A percentile compares a stretch with the other conserved stretches of the same genome.
These are phyloP conservation scores for Salix viminalis DNA, from an alignment of 345 rosid genomes.

Conservation along the genomic window DNA sequence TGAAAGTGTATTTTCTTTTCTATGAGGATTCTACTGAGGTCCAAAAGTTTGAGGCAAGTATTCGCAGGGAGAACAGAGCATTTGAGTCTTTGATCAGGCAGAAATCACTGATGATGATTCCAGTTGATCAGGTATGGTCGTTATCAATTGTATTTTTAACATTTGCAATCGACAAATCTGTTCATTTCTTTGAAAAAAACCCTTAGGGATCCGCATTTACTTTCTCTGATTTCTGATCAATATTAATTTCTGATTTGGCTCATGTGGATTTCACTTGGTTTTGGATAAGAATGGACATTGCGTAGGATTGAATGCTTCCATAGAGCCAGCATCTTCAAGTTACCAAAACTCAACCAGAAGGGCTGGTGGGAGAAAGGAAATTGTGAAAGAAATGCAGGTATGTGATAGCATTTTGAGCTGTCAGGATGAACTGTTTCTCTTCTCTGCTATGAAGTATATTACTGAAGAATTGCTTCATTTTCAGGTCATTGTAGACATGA, in stretches of 20 bases:
- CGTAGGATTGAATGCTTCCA: constrained; percentile 47
- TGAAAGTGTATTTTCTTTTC: constrained; percentile 89
- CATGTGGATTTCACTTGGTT: constrained; percentile 9
- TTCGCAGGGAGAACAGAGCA: constrained; percentile 86
- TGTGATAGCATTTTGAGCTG: neutral
- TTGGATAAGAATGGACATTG: constrained; percentile 61
- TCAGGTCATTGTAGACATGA: constrained; percentile 95
- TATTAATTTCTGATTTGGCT: neutral
- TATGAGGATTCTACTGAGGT: constrained; percentile 91
- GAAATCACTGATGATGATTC: constrained; percentile 93
- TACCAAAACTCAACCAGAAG: constrained; percentile 83
- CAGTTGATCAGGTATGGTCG: constrained; percentile 74
- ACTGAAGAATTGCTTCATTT: neutral
- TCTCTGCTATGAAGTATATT: neutral
- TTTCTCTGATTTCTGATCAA: neutral
- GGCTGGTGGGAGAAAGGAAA: constrained; percentile 93
- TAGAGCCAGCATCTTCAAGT: constrained; percentile 58
- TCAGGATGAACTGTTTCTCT: constrained; percentile 6
- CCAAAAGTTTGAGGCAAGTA: constrained; percentile 93
- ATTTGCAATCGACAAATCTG: neutral
- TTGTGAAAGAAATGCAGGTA: constrained; percentile 89
- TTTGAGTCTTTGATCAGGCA: constrained; percentile 95
- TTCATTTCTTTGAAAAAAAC: neutral
- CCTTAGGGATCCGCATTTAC: neutral
- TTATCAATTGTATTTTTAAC: neutral